Percentiles rank a stretch among this genome's conserved stretches.
Evolutionary conservation across 306 rosid genomes (phyloP).

Genomic region (Quercus agrifolia): DNA sequence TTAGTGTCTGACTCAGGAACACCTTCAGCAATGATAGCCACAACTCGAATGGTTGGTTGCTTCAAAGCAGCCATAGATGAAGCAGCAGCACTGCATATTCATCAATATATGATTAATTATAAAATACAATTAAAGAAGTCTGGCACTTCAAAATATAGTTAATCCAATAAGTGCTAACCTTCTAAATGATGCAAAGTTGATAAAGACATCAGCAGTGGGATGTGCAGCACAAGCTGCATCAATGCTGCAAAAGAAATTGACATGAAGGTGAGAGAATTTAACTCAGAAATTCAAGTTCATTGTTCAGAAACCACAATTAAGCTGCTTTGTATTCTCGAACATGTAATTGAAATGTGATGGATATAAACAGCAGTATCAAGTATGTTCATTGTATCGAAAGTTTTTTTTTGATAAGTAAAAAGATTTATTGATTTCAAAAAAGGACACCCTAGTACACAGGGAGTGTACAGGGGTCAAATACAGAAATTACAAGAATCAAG

Average conservation of each 20-base stretch:
- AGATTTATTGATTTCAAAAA: no score
- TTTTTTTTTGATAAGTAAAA: no score
- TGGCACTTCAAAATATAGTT: not conserved
- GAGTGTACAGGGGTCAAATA: no score
- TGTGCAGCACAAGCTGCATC: conserved; percentile 97
- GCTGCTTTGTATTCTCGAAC: not conserved
- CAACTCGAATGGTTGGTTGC: conserved; percentile 94
- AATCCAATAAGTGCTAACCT: conserved; percentile 48
- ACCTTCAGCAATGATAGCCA: conserved; percentile 98
- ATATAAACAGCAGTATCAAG: not conserved
- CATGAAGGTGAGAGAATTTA: conserved; percentile 23
- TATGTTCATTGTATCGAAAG: not conserved
- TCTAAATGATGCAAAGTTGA: conserved; percentile 95
- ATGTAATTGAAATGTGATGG: not conserved
- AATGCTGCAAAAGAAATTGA: conserved; percentile 56
- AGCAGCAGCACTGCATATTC: conserved; percentile 82
- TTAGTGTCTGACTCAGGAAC: conserved; percentile 93
- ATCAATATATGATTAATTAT: conserved; percentile 18
- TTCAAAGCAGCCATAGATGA: conserved; percentile 88
- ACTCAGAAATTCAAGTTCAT: conserved; percentile 8
- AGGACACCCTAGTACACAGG: no score
- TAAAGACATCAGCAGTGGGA: conserved; percentile 98
- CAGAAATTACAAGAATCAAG: no score
- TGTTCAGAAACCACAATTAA: conserved; percentile 18
- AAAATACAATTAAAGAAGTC: not conserved